phyloP scores from a whole-genome alignment of 129 eudicot genomes.

The Ambrosia artemisiifolia region DNA sequence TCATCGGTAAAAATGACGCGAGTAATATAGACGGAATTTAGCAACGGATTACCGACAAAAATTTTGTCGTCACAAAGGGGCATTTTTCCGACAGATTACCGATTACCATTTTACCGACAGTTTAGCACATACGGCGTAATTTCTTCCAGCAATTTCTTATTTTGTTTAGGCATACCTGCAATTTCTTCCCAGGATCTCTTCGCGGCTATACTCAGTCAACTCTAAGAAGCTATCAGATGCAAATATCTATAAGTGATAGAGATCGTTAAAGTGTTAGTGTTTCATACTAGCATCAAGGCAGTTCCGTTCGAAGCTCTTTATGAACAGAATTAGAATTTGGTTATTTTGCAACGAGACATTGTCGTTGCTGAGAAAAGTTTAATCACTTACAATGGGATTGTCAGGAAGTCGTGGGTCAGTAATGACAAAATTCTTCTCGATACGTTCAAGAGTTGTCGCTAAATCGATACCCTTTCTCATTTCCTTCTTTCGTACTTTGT shows the following conservation, averaged over 20 bases:
- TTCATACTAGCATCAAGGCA: no score
- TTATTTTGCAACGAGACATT: not conserved
- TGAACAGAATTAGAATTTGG: not conserved
- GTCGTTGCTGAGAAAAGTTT: not conserved
- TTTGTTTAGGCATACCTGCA: conserved; percentile 56
- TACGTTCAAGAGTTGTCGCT: conserved; percentile 99
- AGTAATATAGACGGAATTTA: no score
- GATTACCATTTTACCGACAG: no score
- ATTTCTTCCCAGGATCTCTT: conserved; percentile 93
- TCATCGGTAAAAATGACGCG: no score
- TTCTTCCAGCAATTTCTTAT: no score
- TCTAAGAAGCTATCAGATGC: conserved; percentile 99
- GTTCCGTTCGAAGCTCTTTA: no score
- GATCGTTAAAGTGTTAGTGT: conserved; percentile 15
- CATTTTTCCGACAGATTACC: no score
- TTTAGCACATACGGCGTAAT: no score
- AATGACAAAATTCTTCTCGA: conserved; percentile 94
- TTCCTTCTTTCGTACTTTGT: conserved; percentile 81
- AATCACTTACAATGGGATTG: conserved; percentile 87
- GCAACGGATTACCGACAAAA: no score
- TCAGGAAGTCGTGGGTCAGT: conserved; percentile 99
- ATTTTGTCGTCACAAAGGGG: no score
- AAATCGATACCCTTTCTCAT: conserved; percentile 99
- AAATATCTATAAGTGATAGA: conserved; percentile 56
- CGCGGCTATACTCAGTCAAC: conserved; percentile 95